Percentiles rank a stretch among this genome's conserved stretches.
phyloP scores from a whole-genome alignment of 2,329 filamentous ascomycete genomes.

The Trichoderma oligosporum region DNA sequence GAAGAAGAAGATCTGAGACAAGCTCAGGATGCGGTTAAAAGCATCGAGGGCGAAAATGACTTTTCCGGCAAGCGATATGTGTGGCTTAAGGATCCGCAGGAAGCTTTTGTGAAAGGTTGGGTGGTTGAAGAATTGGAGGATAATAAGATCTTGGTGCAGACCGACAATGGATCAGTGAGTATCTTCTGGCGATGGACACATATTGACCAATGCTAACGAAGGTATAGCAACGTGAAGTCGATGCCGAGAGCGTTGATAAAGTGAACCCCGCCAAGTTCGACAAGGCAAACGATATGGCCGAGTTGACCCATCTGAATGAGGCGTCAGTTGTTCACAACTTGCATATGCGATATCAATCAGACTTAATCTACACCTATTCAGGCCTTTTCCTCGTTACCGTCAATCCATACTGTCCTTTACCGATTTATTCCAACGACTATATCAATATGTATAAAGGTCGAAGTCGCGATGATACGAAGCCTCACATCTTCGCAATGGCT shows the following conservation, averaged over 20 bases:
- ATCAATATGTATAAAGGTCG: slow-evolving; percentile 97
- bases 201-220: slow-evolving; percentile 22
- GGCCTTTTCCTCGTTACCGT: slow-evolving; percentile 95
- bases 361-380: slow-evolving; percentile 97
- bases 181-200: neutral
- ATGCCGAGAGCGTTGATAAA: slow-evolving; percentile 87
- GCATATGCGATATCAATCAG: slow-evolving; percentile 88
- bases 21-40: slow-evolving; percentile 54
- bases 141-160: slow-evolving; percentile 76
- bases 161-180: slow-evolving; percentile 83
- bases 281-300: slow-evolving; percentile 98
- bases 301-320: slow-evolving; percentile 96
- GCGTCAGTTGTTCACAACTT: slow-evolving; percentile 97
- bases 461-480: slow-evolving; percentile 87
- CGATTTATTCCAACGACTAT: slow-evolving; percentile 95
- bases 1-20: slow-evolving; percentile 72
- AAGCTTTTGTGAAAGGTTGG: slow-evolving; percentile 89
- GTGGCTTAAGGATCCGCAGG: slow-evolving; percentile 84
- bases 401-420: slow-evolving; percentile 90
- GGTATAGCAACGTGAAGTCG: slow-evolving; percentile 75
- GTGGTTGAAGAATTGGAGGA: slow-evolving; percentile 75
- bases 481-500: slow-evolving; percentile 96
- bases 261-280: slow-evolving; percentile 99
- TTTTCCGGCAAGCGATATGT: slow-evolving; percentile 98
- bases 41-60: slow-evolving; percentile 96